Percentiles rank a stretch among this genome's conserved stretches.
Conservation (phyloP, 2,329 filamentous ascomycete genomes). For the Neocatenulostroma microsporum region DNA sequence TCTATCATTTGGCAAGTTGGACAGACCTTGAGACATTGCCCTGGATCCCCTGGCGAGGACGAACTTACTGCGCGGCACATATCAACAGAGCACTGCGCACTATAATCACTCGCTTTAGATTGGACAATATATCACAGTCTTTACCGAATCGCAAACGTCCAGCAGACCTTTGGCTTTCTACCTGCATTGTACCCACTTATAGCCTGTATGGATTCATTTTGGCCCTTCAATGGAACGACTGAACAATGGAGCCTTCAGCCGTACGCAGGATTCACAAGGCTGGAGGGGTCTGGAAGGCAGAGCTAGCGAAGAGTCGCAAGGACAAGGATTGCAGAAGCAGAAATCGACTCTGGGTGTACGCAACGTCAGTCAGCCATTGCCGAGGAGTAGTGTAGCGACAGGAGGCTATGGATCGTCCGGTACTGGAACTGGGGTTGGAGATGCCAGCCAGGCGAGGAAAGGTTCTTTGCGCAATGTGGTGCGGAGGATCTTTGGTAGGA, state of each 20-base stretch:
- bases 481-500: conserved; percentile 29
- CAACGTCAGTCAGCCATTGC: conserved; percentile 14
- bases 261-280: conserved; percentile 10
- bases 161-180: neutral
- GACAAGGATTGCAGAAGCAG: conserved; percentile 18
- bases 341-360: conserved; percentile 15
- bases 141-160: too few species aligned
- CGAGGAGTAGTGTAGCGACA: neutral
- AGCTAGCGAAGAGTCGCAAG: conserved; percentile 15
- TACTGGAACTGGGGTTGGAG: neutral
- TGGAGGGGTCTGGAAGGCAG: conserved; percentile 9
- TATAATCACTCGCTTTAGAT: conserved; percentile 83
- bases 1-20: too few species aligned
- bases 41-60: too few species aligned
- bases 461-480: conserved; percentile 31
- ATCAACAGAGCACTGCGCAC: too few species aligned
- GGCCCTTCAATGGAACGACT: conserved; percentile 19
- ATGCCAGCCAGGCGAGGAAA: conserved; percentile 19
- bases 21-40: too few species aligned
- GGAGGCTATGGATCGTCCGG: conserved; percentile 2
- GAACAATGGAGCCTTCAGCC: conserved; percentile 14
- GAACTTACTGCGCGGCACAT: too few species aligned
- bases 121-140: conserved; percentile 77
- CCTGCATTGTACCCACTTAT: conserved; percentile 1
- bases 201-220: conserved; percentile 21